Base-by-base conservation (phyloP, 2,329 filamentous ascomycete species). In the Trichoderma sp. region DNA sequence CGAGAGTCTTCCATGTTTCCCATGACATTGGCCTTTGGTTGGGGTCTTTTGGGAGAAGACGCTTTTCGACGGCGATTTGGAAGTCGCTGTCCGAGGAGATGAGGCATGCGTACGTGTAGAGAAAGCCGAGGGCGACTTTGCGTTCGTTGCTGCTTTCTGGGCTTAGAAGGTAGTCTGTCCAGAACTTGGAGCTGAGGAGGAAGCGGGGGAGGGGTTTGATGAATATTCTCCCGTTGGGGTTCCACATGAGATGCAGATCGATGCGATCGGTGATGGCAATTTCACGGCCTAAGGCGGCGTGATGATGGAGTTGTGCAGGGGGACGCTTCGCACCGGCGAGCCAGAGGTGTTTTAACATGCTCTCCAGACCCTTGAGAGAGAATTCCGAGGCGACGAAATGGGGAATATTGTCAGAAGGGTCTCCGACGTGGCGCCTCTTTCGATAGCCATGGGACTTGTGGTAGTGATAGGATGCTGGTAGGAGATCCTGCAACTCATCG, bases 271-370 rank as follows among this genome's bases (percentile, higher is more conserved):
- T 64, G 15, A 50, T 32, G 17, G 45, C 10, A 19, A 64, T 35
- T 17, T 50, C 32, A 8, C 59, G 59, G 13, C 59, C 39, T n/a
- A 64, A n/a, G 37, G 39, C 32, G 17, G n/a, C 29, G 32, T 64
- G 59, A 15, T 50, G 19, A 42, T 52, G 59, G 4, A 64, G 45
- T 35, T 50, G 59, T 15, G 25, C 50, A 19, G 59, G 22, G 27
- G 59, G 59, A 75, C 75, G 75, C 12, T 74, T 75, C 12, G 73
- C 73, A 7, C 76, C 77, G 66, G 66, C 75, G 25, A 74, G 25
- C 76, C 76, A 76, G 6, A 78, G 71, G 68, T 70, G 75, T n/a
- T 50, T 50, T 2, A 50, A 19, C 42, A 64, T 64, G 37, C n/a
- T 19, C 8, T 32, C 59, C 12, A 64, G 42, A 12, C 42, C 27